Conservation (phyloP, 2,329 filamentous ascomycete genomes). For the Phaeomoniella chlamydospora region DNA sequence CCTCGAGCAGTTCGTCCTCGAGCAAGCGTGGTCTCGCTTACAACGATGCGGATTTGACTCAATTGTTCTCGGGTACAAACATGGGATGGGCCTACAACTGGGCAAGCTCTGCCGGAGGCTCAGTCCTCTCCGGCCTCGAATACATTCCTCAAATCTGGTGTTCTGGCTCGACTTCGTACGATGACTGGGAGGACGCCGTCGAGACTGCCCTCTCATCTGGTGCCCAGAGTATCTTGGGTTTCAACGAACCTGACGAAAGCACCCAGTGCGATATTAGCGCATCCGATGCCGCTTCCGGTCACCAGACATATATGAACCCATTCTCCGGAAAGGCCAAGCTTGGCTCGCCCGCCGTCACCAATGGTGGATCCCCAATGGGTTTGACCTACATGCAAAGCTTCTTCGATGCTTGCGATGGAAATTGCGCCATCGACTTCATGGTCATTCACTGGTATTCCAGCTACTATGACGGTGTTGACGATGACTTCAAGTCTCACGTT, state of each 20-base stretch:
- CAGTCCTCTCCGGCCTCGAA: slow-evolving; percentile 19
- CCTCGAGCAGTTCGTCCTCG: slow-evolving; percentile 2
- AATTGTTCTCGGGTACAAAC: slow-evolving; percentile 15
- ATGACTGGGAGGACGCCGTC: slow-evolving; percentile 18
- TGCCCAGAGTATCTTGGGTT: slow-evolving; percentile 22
- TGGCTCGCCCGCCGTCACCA: slow-evolving; percentile 27
- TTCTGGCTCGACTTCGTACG: slow-evolving; percentile 16
- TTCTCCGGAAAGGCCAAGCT: slow-evolving; percentile 20
- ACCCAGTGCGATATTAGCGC: slow-evolving; percentile 23
- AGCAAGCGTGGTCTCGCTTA: slow-evolving; percentile 23
- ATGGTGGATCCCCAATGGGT: slow-evolving; percentile 18
- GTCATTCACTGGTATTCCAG: slow-evolving; percentile 30
- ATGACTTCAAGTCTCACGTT: slow-evolving; percentile 23
- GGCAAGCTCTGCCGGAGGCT: slow-evolving; percentile 17
- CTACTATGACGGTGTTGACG: slow-evolving; percentile 13
- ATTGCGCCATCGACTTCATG: slow-evolving; percentile 24
- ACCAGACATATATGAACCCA: slow-evolving; percentile 21
- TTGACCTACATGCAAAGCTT: slow-evolving; percentile 25
- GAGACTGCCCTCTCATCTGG: slow-evolving; percentile 10
- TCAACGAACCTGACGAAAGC: slow-evolving; percentile 31
- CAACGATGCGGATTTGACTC: slow-evolving; percentile 21
- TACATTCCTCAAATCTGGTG: slow-evolving; percentile 33
- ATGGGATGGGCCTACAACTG: slow-evolving; percentile 32
- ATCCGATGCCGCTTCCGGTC: slow-evolving; percentile 19
- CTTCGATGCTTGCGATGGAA: slow-evolving; percentile 19